Conservation (phyloP, 148 eudicot genomes). For the Nepenthes gracilis region DNA sequence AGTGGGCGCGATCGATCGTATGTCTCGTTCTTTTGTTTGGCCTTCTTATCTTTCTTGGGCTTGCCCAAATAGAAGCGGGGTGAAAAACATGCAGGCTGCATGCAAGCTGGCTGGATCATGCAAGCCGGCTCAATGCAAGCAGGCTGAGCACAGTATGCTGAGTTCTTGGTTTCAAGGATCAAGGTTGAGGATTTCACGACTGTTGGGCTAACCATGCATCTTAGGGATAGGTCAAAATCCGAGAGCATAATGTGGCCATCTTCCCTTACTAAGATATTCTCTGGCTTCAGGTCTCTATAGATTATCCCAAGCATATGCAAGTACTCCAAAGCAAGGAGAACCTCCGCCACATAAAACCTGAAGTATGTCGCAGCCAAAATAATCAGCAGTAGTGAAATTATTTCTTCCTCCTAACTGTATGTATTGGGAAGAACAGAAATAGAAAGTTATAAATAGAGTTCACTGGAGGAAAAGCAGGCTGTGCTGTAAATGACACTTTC, state of each 20-base stretch:
- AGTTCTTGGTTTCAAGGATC: conserved; percentile 41
- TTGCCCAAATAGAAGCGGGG: conserved; percentile 50
- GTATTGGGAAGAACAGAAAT: too few relatives aligned
- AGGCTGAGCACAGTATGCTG: conserved; percentile 39
- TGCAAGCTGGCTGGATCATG: conserved; percentile 54
- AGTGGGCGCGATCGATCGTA: conserved; percentile 44
- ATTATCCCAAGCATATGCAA: conserved; percentile 97
- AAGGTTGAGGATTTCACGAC: conserved; percentile 54
- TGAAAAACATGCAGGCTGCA: conserved; percentile 65
- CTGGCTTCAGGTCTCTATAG: conserved; percentile 90
- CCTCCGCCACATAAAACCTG: conserved; percentile 95
- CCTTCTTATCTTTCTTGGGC: conserved; percentile 46
- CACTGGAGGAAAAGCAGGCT: too few relatives aligned
- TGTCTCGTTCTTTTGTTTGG: conserved; percentile 28
- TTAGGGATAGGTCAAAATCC: conserved; percentile 87
- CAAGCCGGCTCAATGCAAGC: conserved; percentile 55
- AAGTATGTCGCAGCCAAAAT: conserved; percentile 1
- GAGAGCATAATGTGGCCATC: conserved; percentile 99
- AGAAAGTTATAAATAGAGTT: too few relatives aligned
- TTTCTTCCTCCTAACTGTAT: not conserved
- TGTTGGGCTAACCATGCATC: conserved; percentile 77
- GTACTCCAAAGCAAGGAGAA: conserved; percentile 89
- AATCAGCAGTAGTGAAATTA: not conserved
- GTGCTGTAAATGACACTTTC: too few relatives aligned
- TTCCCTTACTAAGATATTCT: conserved; percentile 80